These are phyloP conservation scores for Lagerstroemia speciosa DNA, from an alignment of 345 rosid genomes.

Conservation along the genomic window DNA sequence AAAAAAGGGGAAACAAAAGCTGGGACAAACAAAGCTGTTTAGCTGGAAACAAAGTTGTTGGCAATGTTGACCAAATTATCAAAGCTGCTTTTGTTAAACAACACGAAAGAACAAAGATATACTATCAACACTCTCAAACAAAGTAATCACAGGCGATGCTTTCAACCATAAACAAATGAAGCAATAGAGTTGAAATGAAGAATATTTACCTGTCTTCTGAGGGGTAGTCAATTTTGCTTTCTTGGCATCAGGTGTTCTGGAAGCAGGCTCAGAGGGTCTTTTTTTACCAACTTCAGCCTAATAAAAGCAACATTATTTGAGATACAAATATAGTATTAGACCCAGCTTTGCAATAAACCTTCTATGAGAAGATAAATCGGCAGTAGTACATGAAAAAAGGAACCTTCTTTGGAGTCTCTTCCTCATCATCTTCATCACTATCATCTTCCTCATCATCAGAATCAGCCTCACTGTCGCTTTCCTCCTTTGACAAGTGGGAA, in stretches of 20 bases:
- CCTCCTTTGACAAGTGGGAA: neutral
- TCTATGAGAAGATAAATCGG: neutral
- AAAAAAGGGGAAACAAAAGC: too few relatives aligned
- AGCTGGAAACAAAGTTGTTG: too few relatives aligned
- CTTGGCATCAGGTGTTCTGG: conserved; percentile 44
- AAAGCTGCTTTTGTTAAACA: too few relatives aligned
- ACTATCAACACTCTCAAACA: neutral
- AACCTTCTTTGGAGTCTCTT: conserved; percentile 48
- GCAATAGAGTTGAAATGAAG: too few relatives aligned
- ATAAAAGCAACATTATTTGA: neutral
- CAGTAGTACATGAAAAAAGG: neutral
- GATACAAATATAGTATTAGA: neutral
- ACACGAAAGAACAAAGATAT: too few relatives aligned
- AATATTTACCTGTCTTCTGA: conserved; percentile 50
- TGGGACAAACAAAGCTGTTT: too few relatives aligned
- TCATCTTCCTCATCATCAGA: conserved; percentile 34
- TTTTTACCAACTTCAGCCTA: conserved; percentile 55
- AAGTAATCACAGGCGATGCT: neutral
- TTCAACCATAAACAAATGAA: too few relatives aligned
- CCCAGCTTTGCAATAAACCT: neutral
- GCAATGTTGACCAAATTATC: too few relatives aligned
- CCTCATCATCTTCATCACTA: conserved; percentile 18
- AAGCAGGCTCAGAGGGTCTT: conserved; percentile 42
- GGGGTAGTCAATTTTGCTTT: conserved; percentile 68
- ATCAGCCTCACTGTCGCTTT: conserved; percentile 5